Evolutionary conservation across 2,329 filamentous ascomycete genomes (phyloP).

Genomic region (Pseudogymnoascus sp.): DNA sequence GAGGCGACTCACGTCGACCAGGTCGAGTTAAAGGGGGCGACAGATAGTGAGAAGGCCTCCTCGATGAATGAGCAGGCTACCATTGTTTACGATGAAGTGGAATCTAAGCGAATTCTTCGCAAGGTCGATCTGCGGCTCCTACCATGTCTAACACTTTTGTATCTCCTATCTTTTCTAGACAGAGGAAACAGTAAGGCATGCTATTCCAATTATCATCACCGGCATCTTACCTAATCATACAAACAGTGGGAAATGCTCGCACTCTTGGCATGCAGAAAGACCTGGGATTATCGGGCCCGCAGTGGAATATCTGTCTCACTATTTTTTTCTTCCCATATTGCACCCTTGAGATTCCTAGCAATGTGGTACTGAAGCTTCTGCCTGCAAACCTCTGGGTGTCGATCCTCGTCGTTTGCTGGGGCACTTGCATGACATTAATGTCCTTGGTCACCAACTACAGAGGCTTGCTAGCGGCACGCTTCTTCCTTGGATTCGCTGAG

Average conservation of each 20-base stretch:
- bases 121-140: conserved; percentile 45
- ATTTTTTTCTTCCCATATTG: conserved; percentile 48
- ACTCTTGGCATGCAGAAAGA: conserved; percentile 12
- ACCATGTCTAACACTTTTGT: conserved; percentile 45
- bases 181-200: conserved; percentile 29
- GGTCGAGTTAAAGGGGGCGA: background rate
- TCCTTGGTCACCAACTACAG: conserved; percentile 54
- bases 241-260: conserved; percentile 12
- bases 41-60: background rate
- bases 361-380: conserved; percentile 42
- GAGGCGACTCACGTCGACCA: background rate
- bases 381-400: conserved; percentile 42
- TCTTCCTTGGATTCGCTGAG: conserved; percentile 50
- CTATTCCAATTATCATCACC: background rate
- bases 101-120: conserved; percentile 30
- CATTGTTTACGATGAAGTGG: background rate
- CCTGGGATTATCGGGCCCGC: conserved; percentile 10
- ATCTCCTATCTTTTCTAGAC: conserved; percentile 48
- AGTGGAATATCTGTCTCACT: conserved; percentile 30
- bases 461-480: conserved; percentile 51
- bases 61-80: background rate
- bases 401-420: conserved; percentile 29
- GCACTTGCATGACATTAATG: conserved; percentile 39
- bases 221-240: background rate
- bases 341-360: conserved; percentile 39